These are phyloP conservation scores for Periconia digitata DNA, from an alignment of 2,329 filamentous ascomycete genomes.

Conservation along the genomic window DNA sequence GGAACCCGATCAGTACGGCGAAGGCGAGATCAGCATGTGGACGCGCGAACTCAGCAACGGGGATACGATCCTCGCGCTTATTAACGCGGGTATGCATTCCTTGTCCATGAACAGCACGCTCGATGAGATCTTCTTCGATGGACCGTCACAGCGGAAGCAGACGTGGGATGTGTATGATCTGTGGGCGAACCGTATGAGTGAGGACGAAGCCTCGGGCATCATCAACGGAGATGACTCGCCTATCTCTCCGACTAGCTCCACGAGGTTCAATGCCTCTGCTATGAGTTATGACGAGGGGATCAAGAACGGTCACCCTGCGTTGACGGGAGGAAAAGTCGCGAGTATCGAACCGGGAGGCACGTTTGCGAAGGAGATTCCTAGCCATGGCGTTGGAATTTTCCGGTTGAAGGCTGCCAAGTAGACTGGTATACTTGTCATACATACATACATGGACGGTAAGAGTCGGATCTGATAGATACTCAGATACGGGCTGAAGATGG, in stretches of 20 bases:
- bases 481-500: too few species aligned
- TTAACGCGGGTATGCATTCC: constrained; percentile 52
- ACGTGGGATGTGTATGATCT: constrained; percentile 58
- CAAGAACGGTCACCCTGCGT: constrained; percentile 42
- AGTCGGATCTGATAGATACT: too few species aligned
- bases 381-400: constrained; percentile 56
- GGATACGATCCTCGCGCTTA: constrained; percentile 52
- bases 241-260: constrained; percentile 34
- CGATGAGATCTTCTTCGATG: constrained; percentile 56
- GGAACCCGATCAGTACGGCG: constrained; percentile 46
- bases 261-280: constrained; percentile 53
- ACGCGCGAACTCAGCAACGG: constrained; percentile 51
- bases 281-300: constrained; percentile 53
- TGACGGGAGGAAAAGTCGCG: constrained; percentile 52
- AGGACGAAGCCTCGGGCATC: constrained; percentile 47
- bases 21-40: constrained; percentile 55
- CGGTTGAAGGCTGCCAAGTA: constrained; percentile 39
- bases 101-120: constrained; percentile 55
- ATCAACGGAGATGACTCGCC: constrained; percentile 45
- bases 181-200: constrained; percentile 58
- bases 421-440: background rate
- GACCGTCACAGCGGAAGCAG: constrained; percentile 44
- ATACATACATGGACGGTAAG: constrained; percentile 22
- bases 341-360: constrained; percentile 48
- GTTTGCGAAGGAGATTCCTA: constrained; percentile 47